Percentiles rank a stretch among this genome's conserved stretches.
Evolutionary conservation across 2,329 filamentous ascomycete genomes (phyloP).

Genomic region (Exophiala mesophila): DNA sequence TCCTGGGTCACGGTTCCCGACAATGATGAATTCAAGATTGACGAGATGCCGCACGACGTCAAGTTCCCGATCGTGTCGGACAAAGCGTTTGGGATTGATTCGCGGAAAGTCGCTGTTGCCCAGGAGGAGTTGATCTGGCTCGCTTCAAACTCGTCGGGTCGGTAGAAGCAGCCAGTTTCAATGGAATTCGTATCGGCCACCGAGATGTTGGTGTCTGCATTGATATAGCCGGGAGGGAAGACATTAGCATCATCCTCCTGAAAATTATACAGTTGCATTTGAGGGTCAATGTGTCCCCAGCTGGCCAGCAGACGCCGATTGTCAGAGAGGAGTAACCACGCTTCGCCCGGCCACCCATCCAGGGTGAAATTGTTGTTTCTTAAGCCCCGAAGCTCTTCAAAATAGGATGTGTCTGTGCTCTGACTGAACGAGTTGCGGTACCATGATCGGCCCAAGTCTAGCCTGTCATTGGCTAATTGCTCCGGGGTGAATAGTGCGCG

Average conservation of each 20-base stretch:
- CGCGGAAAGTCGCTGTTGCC: slow-evolving; percentile 35
- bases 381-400: slow-evolving; percentile 31
- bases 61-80: slow-evolving; percentile 36
- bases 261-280: slow-evolving; percentile 55
- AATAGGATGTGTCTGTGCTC: slow-evolving; percentile 43
- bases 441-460: slow-evolving; percentile 57
- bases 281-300: slow-evolving; percentile 54
- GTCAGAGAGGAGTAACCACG: slow-evolving; percentile 51
- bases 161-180: slow-evolving; percentile 52
- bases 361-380: slow-evolving; percentile 39
- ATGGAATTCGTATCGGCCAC: slow-evolving; percentile 39
- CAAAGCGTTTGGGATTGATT: slow-evolving; percentile 26
- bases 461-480: slow-evolving; percentile 47
- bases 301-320: slow-evolving; percentile 52
- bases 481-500: slow-evolving; percentile 48
- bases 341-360: slow-evolving; percentile 61
- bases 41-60: slow-evolving; percentile 57
- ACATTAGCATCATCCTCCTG: slow-evolving; percentile 46
- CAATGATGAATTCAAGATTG: slow-evolving; percentile 54
- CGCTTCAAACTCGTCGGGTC: slow-evolving; percentile 37
- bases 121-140: slow-evolving; percentile 50
- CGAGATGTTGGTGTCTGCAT: slow-evolving; percentile 1
- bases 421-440: slow-evolving; percentile 27
- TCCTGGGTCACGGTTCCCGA: slow-evolving; percentile 32
- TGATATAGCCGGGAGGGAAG: slow-evolving; percentile 47